phyloP scores from a whole-genome alignment of 768 basidiomycete genomes.

The Lactarius evosmus region DNA sequence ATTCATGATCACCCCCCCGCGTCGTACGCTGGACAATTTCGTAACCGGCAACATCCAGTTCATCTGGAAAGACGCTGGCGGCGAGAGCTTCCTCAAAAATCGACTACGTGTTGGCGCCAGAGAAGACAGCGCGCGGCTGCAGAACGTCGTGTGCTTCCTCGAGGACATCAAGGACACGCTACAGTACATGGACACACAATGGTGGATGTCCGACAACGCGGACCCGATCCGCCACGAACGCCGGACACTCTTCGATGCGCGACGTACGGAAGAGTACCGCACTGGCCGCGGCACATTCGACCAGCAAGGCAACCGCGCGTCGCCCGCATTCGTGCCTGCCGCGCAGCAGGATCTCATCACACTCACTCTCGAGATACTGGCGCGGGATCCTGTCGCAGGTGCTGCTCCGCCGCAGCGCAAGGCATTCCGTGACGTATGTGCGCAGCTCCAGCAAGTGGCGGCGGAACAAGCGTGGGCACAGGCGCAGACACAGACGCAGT shows the following conservation, averaged over 20 bases:
- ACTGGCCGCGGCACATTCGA: no score
- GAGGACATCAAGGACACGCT: neutral
- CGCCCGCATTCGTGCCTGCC: no score
- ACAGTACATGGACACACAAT: neutral
- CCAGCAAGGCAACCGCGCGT: no score
- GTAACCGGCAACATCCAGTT: no score
- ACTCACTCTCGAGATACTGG: neutral
- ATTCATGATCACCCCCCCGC: neutral
- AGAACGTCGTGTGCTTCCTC: neutral
- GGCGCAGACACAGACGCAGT: no score
- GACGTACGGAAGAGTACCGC: neutral
- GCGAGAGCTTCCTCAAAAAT: neutral
- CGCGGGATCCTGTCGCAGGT: neutral
- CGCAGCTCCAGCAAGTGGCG: no score
- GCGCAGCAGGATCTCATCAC: neutral
- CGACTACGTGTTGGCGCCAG: neutral
- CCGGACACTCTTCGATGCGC: neutral
- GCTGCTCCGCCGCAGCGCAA: neutral
- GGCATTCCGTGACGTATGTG: neutral
- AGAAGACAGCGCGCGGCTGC: neutral
- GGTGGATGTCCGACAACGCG: neutral
- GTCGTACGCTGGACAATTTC: no score
- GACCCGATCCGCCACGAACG: neutral
- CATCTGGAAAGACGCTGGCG: no score
- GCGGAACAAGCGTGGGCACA: no score